These are phyloP conservation scores for Ophiocordyceps unilateralis DNA, from an alignment of 2,329 filamentous ascomycete species.

Conservation along the genomic window DNA sequence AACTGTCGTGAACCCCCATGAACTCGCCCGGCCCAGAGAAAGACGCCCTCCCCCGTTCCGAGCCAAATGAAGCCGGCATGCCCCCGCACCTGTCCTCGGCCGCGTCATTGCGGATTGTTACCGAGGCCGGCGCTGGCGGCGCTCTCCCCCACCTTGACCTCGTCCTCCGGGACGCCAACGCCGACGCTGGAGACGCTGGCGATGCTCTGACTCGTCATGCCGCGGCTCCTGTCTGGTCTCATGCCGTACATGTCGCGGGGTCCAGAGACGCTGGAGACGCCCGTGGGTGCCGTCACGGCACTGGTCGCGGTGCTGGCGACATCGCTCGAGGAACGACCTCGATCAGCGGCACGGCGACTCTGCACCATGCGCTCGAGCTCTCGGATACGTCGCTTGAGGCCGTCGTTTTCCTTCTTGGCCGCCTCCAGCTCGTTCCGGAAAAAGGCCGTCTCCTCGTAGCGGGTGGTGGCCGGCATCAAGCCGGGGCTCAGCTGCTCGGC, in stretches of 20 bases:
- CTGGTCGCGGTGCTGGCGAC: constrained; percentile 37
- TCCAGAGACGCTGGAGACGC: too few relatives aligned
- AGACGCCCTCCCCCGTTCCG: too few relatives aligned
- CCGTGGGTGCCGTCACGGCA: constrained; percentile 19
- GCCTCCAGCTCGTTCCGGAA: constrained; percentile 42
- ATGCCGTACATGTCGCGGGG: constrained; percentile 18
- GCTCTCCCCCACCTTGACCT: constrained; percentile 43
- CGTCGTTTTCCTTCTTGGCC: constrained; percentile 47
- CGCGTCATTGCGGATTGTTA: constrained; percentile 4
- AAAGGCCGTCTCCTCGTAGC: constrained; percentile 45
- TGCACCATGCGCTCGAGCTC: constrained; percentile 41
- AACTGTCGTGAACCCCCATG: too few relatives aligned
- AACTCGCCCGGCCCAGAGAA: too few relatives aligned
- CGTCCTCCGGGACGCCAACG: constrained; percentile 41
- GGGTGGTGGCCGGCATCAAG: constrained; percentile 36
- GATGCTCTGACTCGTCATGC: constrained; percentile 22
- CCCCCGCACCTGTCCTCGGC: too few relatives aligned
- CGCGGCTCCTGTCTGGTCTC: constrained; percentile 24
- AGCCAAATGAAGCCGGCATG: too few relatives aligned
- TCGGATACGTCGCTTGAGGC: constrained; percentile 40
- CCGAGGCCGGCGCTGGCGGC: constrained; percentile 29
- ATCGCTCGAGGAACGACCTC: constrained; percentile 28
- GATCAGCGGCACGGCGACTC: constrained; percentile 29
- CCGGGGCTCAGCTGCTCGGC: constrained; percentile 31
- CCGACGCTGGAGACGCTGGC: constrained; percentile 29